These are phyloP conservation scores for Myriangium duriaei DNA, from an alignment of 2,329 filamentous ascomycete genomes.

Conservation along the genomic window DNA sequence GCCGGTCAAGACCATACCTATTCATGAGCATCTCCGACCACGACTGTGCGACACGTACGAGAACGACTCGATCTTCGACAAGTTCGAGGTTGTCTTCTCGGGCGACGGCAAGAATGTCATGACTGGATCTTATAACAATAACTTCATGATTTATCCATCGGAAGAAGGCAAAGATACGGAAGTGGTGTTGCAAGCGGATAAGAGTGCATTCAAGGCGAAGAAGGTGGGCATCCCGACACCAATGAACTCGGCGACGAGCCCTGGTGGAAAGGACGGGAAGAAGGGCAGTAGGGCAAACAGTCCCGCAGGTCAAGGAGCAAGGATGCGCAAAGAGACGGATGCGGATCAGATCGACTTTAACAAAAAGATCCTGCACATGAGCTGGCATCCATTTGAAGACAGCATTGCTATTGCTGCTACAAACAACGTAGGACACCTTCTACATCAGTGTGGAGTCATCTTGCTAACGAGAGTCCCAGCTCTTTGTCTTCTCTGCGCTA, in stretches of 20 bases:
- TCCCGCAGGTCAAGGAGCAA: slow-evolving; percentile 74
- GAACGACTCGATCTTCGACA: slow-evolving; percentile 99
- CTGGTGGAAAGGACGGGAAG: slow-evolving; percentile 45
- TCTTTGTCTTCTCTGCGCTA: slow-evolving; percentile 44
- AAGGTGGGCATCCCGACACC: slow-evolving; percentile 96
- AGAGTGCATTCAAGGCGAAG: slow-evolving; percentile 99
- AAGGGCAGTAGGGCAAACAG: slow-evolving; percentile 84
- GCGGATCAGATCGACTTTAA: slow-evolving; percentile 99
- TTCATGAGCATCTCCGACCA: slow-evolving; percentile 91
- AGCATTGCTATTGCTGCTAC: slow-evolving; percentile 98
- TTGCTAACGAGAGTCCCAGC: slow-evolving; percentile 25
- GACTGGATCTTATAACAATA: slow-evolving; percentile 99
- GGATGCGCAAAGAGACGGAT: slow-evolving; percentile 98
- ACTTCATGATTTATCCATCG: slow-evolving; percentile 99
- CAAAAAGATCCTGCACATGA: slow-evolving; percentile 99
- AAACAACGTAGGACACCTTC: slow-evolving; percentile 69
- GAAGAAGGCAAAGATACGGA: slow-evolving; percentile 94
- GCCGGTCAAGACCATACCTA: slow-evolving; percentile 95
- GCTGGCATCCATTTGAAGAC: slow-evolving; percentile 99
- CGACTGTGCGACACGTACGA: slow-evolving; percentile 96
- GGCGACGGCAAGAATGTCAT: slow-evolving; percentile 98
- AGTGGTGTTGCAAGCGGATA: slow-evolving; percentile 93
- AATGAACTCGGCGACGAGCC: slow-evolving; percentile 72
- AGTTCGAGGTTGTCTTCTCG: slow-evolving; percentile 98
- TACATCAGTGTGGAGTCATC: not conserved